These are phyloP conservation scores for Crithidia thermophila DNA, from an alignment of 208 protist species.

Conservation along the genomic window DNA sequence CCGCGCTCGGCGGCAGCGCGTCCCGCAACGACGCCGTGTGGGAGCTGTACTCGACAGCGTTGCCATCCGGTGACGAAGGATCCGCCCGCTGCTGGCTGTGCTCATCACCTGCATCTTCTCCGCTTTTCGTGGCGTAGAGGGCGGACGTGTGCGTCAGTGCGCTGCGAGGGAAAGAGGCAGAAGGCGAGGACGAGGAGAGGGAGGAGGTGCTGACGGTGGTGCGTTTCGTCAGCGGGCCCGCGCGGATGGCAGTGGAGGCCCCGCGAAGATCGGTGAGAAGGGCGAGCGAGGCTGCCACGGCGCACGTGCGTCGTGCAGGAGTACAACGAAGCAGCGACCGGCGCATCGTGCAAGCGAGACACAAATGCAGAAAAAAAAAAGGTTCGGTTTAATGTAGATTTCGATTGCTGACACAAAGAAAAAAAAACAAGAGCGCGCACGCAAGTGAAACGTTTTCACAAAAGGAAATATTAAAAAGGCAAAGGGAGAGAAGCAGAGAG, in stretches of 20 bases:
- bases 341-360: background rate
- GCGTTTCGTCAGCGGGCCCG: too few relatives aligned
- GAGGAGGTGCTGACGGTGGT: too few relatives aligned
- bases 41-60: background rate
- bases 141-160: too few relatives aligned
- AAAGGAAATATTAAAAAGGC: background rate
- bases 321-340: background rate
- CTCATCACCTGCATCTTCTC: too few relatives aligned
- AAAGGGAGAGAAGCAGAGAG: background rate
- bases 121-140: too few relatives aligned
- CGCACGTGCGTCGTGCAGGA: background rate
- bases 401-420: too few relatives aligned
- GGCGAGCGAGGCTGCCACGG: too few relatives aligned
- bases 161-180: too few relatives aligned
- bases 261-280: too few relatives aligned
- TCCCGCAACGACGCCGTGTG: constrained; percentile 43
- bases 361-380: background rate
- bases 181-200: too few relatives aligned
- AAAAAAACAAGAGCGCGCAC: background rate
- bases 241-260: too few relatives aligned
- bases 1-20: constrained; percentile 50
- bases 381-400: too few relatives aligned
- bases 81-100: background rate
- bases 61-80: background rate
- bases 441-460: background rate